Evolutionary conservation across 176 grass and related monocot genomes (phyloP).

Genomic region (Oryza brachyantha): DNA sequence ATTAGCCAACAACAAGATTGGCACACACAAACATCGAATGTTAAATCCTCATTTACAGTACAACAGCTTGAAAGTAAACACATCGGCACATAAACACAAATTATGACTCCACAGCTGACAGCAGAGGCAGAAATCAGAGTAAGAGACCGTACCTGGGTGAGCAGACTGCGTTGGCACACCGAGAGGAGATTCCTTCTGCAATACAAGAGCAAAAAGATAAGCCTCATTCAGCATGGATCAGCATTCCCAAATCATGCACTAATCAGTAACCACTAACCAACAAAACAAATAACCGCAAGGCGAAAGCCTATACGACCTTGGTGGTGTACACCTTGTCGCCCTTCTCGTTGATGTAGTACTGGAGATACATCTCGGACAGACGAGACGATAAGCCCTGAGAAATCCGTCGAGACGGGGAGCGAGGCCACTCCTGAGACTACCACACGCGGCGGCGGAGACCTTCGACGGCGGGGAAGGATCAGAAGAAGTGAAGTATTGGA

Average conservation of each 20-base stretch:
- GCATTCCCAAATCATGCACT: background rate
- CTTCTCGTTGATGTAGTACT: constrained; percentile 95
- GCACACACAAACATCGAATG: background rate
- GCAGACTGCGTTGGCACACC: constrained; percentile 79
- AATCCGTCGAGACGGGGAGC: too few species aligned
- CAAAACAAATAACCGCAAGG: background rate
- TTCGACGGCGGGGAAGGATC: too few species aligned
- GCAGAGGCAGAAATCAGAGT: background rate
- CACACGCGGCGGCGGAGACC: too few species aligned
- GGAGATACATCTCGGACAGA: constrained; percentile 76
- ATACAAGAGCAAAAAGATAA: background rate
- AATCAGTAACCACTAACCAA: too few species aligned
- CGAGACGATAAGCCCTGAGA: background rate
- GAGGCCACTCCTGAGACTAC: too few species aligned
- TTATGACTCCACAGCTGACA: background rate
- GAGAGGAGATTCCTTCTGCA: constrained; percentile 85
- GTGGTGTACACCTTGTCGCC: constrained; percentile 96
- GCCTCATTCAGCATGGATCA: background rate
- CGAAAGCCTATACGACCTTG: constrained; percentile 44
- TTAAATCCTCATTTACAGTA: too few species aligned
- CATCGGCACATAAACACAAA: background rate
- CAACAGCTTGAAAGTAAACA: background rate
- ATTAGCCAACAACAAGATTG: background rate
- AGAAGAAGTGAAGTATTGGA: background rate
- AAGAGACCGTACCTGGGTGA: constrained; percentile 54